Evolutionary conservation across 2,329 filamentous ascomycete genomes (phyloP).

Genomic region (Decorospora gaudefroyi): DNA sequence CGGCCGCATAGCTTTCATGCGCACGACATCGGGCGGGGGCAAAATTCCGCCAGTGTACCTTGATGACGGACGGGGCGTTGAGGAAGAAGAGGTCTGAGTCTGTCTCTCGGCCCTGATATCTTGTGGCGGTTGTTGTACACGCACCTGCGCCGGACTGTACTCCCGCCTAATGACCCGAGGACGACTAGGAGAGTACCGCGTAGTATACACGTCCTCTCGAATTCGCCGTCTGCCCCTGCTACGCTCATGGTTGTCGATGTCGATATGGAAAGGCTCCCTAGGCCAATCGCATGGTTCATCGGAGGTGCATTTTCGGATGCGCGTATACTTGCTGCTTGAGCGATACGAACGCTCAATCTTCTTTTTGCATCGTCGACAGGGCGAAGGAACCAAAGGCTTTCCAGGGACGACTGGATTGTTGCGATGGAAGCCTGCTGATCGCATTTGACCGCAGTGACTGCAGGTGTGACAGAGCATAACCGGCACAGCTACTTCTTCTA

Average conservation of each 20-base stretch:
- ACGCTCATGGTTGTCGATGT: slow-evolving; percentile 23
- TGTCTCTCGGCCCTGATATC: slow-evolving; percentile 13
- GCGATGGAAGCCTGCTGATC: slow-evolving; percentile 44
- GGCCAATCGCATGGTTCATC: slow-evolving; percentile 38
- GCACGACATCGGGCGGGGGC: slow-evolving; percentile 26
- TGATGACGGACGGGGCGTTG: slow-evolving; percentile 27
- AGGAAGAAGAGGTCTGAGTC: slow-evolving; percentile 25
- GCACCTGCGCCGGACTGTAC: slow-evolving; percentile 31
- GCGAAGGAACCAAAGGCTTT: slow-evolving; percentile 26
- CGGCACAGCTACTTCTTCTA: slow-evolving; percentile 25
- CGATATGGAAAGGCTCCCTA: slow-evolving; percentile 23
- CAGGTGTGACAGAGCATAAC: slow-evolving; percentile 44
- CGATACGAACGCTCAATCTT: slow-evolving; percentile 20
- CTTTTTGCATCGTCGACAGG: slow-evolving; percentile 43
- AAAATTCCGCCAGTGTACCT: slow-evolving; percentile 24
- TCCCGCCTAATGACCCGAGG: slow-evolving; percentile 20
- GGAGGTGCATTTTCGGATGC: slow-evolving; percentile 26
- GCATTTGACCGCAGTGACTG: slow-evolving; percentile 40
- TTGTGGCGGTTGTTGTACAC: slow-evolving; percentile 29
- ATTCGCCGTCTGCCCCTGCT: slow-evolving; percentile 31
- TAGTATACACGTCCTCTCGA: slow-evolving; percentile 27
- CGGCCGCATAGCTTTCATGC: slow-evolving; percentile 5
- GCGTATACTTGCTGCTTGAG: slow-evolving; percentile 25
- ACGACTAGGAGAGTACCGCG: slow-evolving; percentile 24
- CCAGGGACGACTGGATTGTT: slow-evolving; percentile 44